Evolutionary conservation across 306 rosid genomes (phyloP), one percentile per base, ranked within the genome.

Genomic region (Alnus glutinosa): DNA sequence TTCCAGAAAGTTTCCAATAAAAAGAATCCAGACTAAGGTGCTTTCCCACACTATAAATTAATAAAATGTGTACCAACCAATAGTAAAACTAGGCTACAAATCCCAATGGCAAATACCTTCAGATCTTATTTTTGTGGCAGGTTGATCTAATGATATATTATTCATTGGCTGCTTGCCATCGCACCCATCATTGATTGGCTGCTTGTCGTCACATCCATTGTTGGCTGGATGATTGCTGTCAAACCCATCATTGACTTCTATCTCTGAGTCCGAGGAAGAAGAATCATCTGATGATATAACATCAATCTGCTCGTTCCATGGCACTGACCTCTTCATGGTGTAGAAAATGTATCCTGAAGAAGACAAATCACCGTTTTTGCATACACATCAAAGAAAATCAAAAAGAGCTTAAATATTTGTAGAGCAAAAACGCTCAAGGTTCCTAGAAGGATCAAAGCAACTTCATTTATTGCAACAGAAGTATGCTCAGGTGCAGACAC

Each of bases 291-390:
- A 91, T 4, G 85, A 79, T 59, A 80, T 77, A 55, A 87, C 78
- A 72, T 85, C 93, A 69, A 86, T 76, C 58, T 52, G 75, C 42
- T 82, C 86, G n/a, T 78, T 78, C 91, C 88, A 93, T 42, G 90
- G 90, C 76, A 70, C 50, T 71, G 89, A 28, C 71, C 92, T 92
- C 86, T 89, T 88, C 96, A 90, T 92, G 77, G 74, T 77, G 10
- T 32, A 61, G 13, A 52, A 59, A 66, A 54, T 62, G 81, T 39
- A 51, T 66, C 68, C 89, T 72, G 79, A 48, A 10, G 48, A 70
- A 39, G 59, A 39, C 34, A 74, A 48, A 70, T 48, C 42, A 39
- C 59, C 32, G 5, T 36, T 11, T 81, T 9, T 3, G 37, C 10
- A 81, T 63, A 61, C 18, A 39, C 28, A 32, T 34, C 36, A 59